Percentiles rank a stretch among this genome's conserved stretches.
These are phyloP conservation scores for Rhodotorula sp. DNA, from an alignment of 1,284 basidiomycete genomes.

Conservation along the genomic window DNA sequence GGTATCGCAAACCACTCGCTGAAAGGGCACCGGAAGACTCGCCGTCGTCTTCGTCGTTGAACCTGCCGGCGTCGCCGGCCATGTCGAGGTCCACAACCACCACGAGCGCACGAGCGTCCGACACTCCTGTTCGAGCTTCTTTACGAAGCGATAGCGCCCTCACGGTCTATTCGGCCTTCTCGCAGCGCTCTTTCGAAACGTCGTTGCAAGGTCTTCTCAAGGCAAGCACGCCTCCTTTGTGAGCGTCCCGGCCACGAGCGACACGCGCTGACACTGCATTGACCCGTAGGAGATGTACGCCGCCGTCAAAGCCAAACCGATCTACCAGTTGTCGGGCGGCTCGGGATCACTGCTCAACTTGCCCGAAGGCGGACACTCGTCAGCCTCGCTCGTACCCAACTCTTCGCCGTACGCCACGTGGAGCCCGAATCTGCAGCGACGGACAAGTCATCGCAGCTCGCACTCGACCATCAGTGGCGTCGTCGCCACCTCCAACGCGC, in stretches of 20 bases:
- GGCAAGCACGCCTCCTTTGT: constrained; percentile 52
- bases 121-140: background rate
- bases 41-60: background rate
- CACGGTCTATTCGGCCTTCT: constrained; percentile 47
- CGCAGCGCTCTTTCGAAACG: constrained; percentile 57
- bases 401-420: constrained; percentile 42
- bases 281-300: constrained; percentile 72
- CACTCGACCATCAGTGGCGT: constrained; percentile 17
- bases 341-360: constrained; percentile 10
- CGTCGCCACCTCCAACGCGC: constrained; percentile 1
- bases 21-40: background rate
- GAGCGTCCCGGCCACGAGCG: no score
- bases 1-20: background rate
- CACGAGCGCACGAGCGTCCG: background rate
- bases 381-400: constrained; percentile 20
- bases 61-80: background rate
- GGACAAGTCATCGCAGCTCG: constrained; percentile 35
- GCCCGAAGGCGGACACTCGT: constrained; percentile 6
- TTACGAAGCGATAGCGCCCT: constrained; percentile 9
- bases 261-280: constrained; percentile 41
- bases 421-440: constrained; percentile 30
- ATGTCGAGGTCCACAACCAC: background rate
- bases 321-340: constrained; percentile 66
- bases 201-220: constrained; percentile 83
- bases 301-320: constrained; percentile 84